Conservation (phyloP, 192 early-diverging fungal genomes). For the Coemansia sp. region DNA sequence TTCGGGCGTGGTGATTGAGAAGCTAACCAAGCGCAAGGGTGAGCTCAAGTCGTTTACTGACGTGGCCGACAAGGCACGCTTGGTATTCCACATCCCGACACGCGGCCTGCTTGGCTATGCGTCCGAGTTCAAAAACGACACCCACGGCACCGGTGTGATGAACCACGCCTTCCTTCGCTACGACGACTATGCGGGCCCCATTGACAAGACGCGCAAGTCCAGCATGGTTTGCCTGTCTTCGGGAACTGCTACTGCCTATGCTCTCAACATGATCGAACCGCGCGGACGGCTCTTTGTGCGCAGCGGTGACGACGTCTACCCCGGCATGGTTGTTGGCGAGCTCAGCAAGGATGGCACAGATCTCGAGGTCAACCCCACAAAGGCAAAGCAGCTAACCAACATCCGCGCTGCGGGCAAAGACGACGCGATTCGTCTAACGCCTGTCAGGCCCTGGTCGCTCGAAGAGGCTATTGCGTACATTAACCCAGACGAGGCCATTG, state of each 20-base stretch:
- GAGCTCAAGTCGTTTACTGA: constrained; percentile 75
- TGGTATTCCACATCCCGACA: constrained; percentile 81
- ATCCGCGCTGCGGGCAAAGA: constrained; percentile 79
- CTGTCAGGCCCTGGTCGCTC: constrained; percentile 66
- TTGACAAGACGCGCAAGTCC: constrained; percentile 77
- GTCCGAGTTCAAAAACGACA: constrained; percentile 89
- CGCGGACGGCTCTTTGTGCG: constrained; percentile 79
- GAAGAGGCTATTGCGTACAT: constrained; percentile 81
- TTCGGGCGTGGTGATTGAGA: constrained; percentile 81
- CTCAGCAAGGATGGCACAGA: constrained; percentile 70
- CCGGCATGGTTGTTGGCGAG: constrained; percentile 88
- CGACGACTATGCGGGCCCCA: constrained; percentile 68
- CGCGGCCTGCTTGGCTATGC: constrained; percentile 81
- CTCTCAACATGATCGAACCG: constrained; percentile 72
- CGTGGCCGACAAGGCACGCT: constrained; percentile 70
- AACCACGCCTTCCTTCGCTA: constrained; percentile 79
- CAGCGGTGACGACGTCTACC: constrained; percentile 75
- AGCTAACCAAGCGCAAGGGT: constrained; percentile 80
- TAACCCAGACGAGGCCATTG: constrained; percentile 81
- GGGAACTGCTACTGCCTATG: constrained; percentile 73
- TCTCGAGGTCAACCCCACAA: constrained; percentile 82
- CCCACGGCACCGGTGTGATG: constrained; percentile 78
- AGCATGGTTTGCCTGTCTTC: constrained; percentile 71
- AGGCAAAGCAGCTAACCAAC: constrained; percentile 81
- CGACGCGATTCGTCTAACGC: constrained; percentile 70